phyloP scores from a whole-genome alignment of 345 rosid species.

The Salix brachista region DNA sequence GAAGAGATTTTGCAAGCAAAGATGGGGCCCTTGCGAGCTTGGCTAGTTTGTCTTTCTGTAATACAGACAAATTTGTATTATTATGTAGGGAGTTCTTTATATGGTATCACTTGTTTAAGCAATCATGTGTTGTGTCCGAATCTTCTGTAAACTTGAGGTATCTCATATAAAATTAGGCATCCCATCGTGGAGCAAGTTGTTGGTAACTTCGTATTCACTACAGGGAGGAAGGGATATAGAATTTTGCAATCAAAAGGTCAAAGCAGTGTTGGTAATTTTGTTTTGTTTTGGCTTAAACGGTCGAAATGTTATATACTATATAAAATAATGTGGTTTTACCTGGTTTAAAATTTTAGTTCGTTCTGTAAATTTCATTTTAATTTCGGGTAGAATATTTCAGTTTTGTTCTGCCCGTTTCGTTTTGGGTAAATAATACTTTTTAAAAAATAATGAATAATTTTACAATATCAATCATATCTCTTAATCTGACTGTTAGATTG shows the following conservation, averaged over 20 bases:
- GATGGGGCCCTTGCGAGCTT: neutral
- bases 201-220: too few relatives aligned
- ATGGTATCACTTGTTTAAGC: neutral
- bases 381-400: fast-evolving
- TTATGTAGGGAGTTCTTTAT: neutral
- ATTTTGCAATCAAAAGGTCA: too few relatives aligned
- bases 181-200: neutral
- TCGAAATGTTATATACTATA: too few relatives aligned
- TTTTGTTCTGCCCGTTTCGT: fast-evolving
- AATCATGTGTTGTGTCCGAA: neutral
- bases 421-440: fast-evolving
- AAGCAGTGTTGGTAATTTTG: too few relatives aligned
- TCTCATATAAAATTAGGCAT: neutral
- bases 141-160: neutral
- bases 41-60: neutral
- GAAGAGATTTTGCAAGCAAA: neutral
- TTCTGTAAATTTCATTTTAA: fast-evolving
- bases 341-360: too few relatives aligned
- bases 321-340: too few relatives aligned
- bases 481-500: too few relatives aligned
- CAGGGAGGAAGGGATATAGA: too few relatives aligned
- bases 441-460: too few relatives aligned
- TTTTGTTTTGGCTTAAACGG: too few relatives aligned
- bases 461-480: too few relatives aligned
- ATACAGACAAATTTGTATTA: neutral